Evolutionary conservation across 2,329 filamentous ascomycete species (phyloP).

Genomic region (Colletotrichum sublineola): DNA sequence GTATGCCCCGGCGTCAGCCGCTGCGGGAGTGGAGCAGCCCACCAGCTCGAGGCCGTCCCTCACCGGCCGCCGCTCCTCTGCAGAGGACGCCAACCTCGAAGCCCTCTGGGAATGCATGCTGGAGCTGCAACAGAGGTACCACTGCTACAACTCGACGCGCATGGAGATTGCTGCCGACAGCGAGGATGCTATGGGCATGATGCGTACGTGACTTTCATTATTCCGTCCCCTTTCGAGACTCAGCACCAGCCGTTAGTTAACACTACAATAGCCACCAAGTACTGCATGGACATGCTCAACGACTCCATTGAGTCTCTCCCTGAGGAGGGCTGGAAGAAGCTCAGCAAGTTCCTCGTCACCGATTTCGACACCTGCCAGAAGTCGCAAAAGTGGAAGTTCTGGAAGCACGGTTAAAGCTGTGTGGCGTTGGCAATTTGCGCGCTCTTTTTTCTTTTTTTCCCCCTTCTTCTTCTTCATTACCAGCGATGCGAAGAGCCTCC

Average conservation of each 20-base stretch:
- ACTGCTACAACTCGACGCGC: conserved; percentile 44
- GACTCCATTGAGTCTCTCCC: conserved; percentile 45
- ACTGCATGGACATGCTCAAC: conserved; percentile 46
- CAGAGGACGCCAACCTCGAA: conserved; percentile 34
- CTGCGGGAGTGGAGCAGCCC: conserved; percentile 5
- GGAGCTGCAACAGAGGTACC: conserved; percentile 41
- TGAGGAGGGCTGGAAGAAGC: conserved; percentile 44
- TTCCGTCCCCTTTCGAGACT: too few relatives aligned
- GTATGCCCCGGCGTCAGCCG: conserved; percentile 22
- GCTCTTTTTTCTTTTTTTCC: neutral
- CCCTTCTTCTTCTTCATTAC: conserved; percentile 4
- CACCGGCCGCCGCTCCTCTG: conserved; percentile 35
- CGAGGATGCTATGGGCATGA: conserved; percentile 41
- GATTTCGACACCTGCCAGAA: conserved; percentile 27
- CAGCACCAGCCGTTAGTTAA: neutral
- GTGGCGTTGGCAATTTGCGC: too few relatives aligned
- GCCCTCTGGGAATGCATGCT: conserved; percentile 43
- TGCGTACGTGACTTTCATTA: conserved; percentile 28
- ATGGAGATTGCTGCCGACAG: conserved; percentile 43
- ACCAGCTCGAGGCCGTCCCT: conserved; percentile 20
- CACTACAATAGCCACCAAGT: conserved; percentile 42
- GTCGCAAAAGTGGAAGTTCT: conserved; percentile 44
- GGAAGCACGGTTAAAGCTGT: conserved; percentile 38
- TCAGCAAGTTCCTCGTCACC: conserved; percentile 43
- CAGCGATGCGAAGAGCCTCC: conserved; percentile 16